phyloP scores from a whole-genome alignment of 371 early-diverging fungal genomes.

The Mucor lusitanicus region DNA sequence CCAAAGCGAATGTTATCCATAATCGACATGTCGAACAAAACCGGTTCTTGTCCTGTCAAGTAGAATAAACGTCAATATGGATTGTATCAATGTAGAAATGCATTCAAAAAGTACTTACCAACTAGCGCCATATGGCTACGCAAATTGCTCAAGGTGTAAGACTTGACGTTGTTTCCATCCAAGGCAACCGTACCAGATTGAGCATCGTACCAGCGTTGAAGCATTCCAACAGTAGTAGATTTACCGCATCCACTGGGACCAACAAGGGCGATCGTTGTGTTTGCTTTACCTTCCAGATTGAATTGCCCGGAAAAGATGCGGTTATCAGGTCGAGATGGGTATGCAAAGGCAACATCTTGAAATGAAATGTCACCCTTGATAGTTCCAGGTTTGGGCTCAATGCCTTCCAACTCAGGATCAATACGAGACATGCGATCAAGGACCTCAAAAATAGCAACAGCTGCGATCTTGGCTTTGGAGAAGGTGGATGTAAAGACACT shows the following conservation, averaged over 20 bases:
- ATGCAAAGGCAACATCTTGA: slow-evolving; percentile 68
- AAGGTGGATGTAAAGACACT: slow-evolving; percentile 56
- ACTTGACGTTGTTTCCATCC: slow-evolving; percentile 64
- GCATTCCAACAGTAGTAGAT: slow-evolving; percentile 77
- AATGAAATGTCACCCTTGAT: slow-evolving; percentile 61
- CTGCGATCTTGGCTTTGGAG: slow-evolving; percentile 79
- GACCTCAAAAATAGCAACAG: slow-evolving; percentile 69
- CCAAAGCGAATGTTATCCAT: slow-evolving; percentile 78
- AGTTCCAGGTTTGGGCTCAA: slow-evolving; percentile 30
- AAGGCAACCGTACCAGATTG: slow-evolving; percentile 55
- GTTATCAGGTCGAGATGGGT: slow-evolving; percentile 81
- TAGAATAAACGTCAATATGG: too few species aligned
- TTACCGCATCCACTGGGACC: slow-evolving; percentile 89
- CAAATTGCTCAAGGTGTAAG: slow-evolving; percentile 59
- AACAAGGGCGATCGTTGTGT: slow-evolving; percentile 81
- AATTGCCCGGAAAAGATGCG: slow-evolving; percentile 74
- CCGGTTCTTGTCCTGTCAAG: slow-evolving; percentile 70
- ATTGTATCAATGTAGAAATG: too few species aligned
- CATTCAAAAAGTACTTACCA: slow-evolving; percentile 20
- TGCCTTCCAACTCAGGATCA: slow-evolving; percentile 65
- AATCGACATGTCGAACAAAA: slow-evolving; percentile 75
- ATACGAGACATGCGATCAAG: slow-evolving; percentile 73
- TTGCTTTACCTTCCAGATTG: slow-evolving; percentile 66
- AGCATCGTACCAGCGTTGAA: slow-evolving; percentile 87
- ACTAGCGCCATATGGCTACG: slow-evolving; percentile 79